These are phyloP conservation scores for Fragilaria radians DNA, from an alignment of 108 stramenopile species.

Conservation along the genomic window DNA sequence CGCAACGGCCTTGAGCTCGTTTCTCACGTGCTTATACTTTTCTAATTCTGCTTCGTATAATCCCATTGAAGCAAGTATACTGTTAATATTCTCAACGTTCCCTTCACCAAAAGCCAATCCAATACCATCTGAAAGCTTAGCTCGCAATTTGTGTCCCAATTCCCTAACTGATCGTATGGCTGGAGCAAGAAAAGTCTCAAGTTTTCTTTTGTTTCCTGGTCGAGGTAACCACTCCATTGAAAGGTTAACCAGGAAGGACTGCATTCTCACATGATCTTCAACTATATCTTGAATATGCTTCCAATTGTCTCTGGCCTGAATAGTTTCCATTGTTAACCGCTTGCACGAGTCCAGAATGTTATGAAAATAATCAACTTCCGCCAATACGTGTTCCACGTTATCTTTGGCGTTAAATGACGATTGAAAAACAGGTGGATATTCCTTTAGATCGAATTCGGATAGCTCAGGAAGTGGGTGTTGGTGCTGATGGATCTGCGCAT, in stretches of 20 bases:
- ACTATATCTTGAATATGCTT: slow-evolving; percentile 10
- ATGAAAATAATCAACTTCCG: slow-evolving; percentile 49
- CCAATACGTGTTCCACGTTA: background rate
- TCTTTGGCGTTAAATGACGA: background rate
- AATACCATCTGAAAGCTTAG: slow-evolving; percentile 70
- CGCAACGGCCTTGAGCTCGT: background rate
- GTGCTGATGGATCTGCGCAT: slow-evolving; percentile 68
- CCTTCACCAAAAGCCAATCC: slow-evolving; percentile 77
- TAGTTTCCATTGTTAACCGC: slow-evolving; percentile 66
- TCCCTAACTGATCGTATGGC: slow-evolving; percentile 88
- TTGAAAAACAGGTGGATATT: background rate
- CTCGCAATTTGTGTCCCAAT: slow-evolving; percentile 80
- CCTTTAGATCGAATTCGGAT: background rate
- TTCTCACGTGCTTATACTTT: slow-evolving; percentile 17
- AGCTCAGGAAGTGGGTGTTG: slow-evolving; percentile 17
- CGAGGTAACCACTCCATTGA: background rate
- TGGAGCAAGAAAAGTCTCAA: slow-evolving; percentile 69
- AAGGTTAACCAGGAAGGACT: background rate
- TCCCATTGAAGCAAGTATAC: slow-evolving; percentile 79
- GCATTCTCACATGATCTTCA: background rate
- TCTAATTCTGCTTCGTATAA: slow-evolving; percentile 74
- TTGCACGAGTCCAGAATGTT: slow-evolving; percentile 64
- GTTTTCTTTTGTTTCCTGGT: slow-evolving; percentile 4
- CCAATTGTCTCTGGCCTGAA: slow-evolving; percentile 60
- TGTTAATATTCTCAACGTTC: slow-evolving; percentile 82